Evolutionary conservation across 129 eudicot species (phyloP).

Genomic region (Artemisia tridentata): DNA sequence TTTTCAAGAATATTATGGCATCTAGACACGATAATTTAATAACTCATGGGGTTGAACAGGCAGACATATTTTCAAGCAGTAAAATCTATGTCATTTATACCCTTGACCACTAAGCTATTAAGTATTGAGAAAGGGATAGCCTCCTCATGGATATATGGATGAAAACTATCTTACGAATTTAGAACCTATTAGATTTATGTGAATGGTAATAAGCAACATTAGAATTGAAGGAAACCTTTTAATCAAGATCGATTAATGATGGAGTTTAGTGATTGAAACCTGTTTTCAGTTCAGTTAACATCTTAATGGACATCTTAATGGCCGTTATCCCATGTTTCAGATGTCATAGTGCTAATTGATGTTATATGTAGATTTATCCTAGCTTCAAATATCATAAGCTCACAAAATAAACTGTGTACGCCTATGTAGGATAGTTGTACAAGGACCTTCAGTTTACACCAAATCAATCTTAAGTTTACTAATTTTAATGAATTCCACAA

Average conservation of each 20-base stretch:
- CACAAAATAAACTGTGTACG: too few species aligned
- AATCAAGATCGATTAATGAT: neutral
- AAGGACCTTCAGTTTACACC: too few species aligned
- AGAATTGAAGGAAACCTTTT: neutral
- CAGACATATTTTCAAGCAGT: constrained; percentile 2
- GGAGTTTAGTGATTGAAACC: neutral
- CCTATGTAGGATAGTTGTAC: too few species aligned
- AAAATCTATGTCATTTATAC: neutral
- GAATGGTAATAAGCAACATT: neutral
- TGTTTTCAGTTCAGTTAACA: constrained; percentile 6
- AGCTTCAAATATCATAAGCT: too few species aligned
- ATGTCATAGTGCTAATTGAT: neutral
- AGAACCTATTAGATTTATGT: neutral
- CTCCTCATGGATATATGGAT: neutral
- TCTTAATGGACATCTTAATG: neutral
- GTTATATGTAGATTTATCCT: too few species aligned
- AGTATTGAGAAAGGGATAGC: neutral
- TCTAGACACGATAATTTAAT: neutral
- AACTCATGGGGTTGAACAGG: constrained; percentile 1
- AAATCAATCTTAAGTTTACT: too few species aligned
- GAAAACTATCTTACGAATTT: neutral
- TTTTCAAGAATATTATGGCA: neutral
- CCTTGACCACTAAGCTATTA: neutral
- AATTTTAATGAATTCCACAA: too few species aligned
- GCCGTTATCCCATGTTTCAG: neutral